Evolutionary conservation across 2,329 filamentous ascomycete genomes (phyloP), one percentile per base, ranked within the genome.

Genomic region (Microcyclosporella mali): DNA sequence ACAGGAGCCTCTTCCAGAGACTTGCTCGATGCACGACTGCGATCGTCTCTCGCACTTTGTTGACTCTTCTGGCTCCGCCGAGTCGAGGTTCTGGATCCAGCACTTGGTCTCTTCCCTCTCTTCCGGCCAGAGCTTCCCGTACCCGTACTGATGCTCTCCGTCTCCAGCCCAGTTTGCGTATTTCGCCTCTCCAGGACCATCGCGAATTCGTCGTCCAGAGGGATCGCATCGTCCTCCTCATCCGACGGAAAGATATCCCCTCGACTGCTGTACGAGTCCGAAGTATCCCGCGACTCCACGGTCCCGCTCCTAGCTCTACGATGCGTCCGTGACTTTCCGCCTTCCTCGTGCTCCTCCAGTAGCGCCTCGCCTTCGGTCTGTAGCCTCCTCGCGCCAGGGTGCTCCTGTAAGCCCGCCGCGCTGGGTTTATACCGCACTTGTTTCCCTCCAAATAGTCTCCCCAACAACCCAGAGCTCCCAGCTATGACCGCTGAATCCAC

Each of bases 211-310:
- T 95, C 90, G 56, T 90, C 87, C 14, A 97, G 69, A 10, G 88
- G 86, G n/a, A 95, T 79, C 1, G 90, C 90, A 65, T 97, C 90
- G 62, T 94, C 89, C 50, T 66, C 57, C 46, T 94, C 88, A 40
- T 89, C 88, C 56, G 88, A 95, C 0, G 88, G 88, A 53, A 95
- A 92, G 10, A 97, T 70, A 66, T 97, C 90, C 2, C 88, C 88
- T 35, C 90, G 74, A 9, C 88, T 95, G 56, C 89, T 84, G 51
- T 85, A 81, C 4, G 89, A 95, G 61, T 90, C 88, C 19, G 81
- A 84, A 1, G 89, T 95, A 51, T 83, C 83, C 31, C 84, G 83
- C 10, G 88, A 94, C 3, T 79, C 83, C 11, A 80, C 77, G 1
- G 89, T 95, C 35, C 79, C 80, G 64, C 89, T 94, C 38, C 89